Evolutionary conservation across 2,329 filamentous ascomycete genomes (phyloP), one percentile per base, ranked within the genome.

Genomic region (Phialemonium atrogriseum): DNA sequence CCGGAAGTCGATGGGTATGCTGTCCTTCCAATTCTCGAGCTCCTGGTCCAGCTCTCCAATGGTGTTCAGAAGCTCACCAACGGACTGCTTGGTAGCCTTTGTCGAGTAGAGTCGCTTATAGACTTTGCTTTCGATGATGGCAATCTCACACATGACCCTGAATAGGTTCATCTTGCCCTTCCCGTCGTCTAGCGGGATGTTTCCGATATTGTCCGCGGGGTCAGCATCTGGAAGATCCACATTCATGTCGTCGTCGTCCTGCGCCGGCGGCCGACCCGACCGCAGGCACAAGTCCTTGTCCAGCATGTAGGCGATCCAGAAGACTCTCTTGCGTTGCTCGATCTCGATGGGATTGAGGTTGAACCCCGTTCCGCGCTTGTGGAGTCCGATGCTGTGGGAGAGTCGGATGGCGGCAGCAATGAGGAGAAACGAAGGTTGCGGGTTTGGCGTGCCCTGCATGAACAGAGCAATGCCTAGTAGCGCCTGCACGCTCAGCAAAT

Each of bases 161-260:
- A 98, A 98, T 10, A 98, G 66, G 50, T 98, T 98, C 68, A 95
- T 82, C 52, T 94, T 95, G 35, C 83, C 80, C 54, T 86, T 89
- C 14, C 87, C 86, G 45, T 94, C 84, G 4, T 83, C 79, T 23
- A 96, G 64, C 5, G 88, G 86, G 24, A 98, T 93, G 50, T 94
- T 94, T 38, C 91, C 91, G 39, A 95, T 86, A 41, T 93, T 91
- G 52, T 98, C 91, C 4, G 73, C 73, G 1, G 91, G 91, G 37
- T 95, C 80, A 38, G 88, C 85, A 43, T 87, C 89, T 0, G 91
- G 91, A 25, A 98, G 68, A 27, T 96, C 89, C 10, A 96, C 88
- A 47, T 95, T 96, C 84, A 96, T 94, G 38, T 79, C 73, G 45
- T 78, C 71, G 42, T 79, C 74, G 37, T 78, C 73, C 46, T 78